These are phyloP conservation scores for Fusarium beomiforme DNA, from an alignment of 2,329 filamentous ascomycete species.

Conservation along the genomic window DNA sequence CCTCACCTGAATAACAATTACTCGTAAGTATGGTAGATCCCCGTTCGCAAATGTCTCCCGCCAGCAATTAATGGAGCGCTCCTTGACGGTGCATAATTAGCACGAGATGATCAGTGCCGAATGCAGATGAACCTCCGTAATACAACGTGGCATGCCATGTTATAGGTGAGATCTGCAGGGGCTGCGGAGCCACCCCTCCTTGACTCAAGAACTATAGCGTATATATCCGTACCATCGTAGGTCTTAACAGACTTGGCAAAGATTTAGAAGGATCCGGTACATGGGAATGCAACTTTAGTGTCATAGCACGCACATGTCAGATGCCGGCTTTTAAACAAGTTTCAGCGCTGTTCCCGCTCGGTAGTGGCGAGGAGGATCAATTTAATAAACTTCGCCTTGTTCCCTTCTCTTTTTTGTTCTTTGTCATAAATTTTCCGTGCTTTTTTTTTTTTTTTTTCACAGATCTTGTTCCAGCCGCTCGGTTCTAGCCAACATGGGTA, in stretches of 20 bases:
- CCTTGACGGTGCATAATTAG: background rate
- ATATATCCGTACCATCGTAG: too few species aligned
- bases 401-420: background rate
- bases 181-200: background rate
- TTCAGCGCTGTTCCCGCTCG: background rate
- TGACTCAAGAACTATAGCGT: background rate
- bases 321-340: background rate
- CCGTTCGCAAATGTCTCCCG: background rate
- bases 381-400: background rate
- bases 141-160: background rate
- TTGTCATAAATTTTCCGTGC: background rate
- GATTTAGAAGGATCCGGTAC: background rate
- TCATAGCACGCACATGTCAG: background rate
- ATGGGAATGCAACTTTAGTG: background rate
- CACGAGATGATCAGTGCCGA: background rate
- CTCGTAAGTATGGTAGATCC: background rate
- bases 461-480: background rate
- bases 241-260: background rate
- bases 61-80: background rate
- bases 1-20: background rate
- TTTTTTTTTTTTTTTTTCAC: background rate
- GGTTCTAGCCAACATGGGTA: constrained; percentile 15
- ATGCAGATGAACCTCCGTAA: background rate
- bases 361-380: background rate
- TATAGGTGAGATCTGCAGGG: constrained; percentile 1